Percentiles rank a stretch among this genome's conserved stretches.
Evolutionary conservation across 345 rosid species (phyloP).

Genomic region (Physaria fendleri): DNA sequence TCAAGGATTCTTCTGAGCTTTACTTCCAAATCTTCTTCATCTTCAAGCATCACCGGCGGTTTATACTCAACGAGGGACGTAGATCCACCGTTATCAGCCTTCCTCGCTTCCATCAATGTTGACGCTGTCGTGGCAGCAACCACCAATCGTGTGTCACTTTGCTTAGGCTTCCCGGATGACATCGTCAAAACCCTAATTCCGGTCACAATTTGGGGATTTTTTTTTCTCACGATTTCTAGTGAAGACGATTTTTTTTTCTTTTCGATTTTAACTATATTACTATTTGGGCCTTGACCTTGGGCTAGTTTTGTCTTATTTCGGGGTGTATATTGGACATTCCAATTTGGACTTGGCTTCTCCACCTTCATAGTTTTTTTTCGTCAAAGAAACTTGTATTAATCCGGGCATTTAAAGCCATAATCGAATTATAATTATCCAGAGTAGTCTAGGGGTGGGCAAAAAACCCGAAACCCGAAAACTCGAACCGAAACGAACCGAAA

Average conservation of each 20-base stretch:
- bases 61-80: conserved; percentile 69
- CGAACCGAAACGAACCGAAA: too few relatives aligned
- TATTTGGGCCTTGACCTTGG: too few relatives aligned
- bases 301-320: too few relatives aligned
- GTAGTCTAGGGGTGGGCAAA: too few relatives aligned
- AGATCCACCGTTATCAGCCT: conserved; percentile 33
- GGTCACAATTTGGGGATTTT: conserved; percentile 16
- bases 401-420: too few relatives aligned
- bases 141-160: conserved; percentile 45
- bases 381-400: too few relatives aligned
- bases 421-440: too few relatives aligned
- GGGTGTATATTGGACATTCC: too few relatives aligned
- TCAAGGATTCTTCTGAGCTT: conserved; percentile 90
- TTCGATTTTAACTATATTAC: too few relatives aligned
- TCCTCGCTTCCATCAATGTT: conserved; percentile 37
- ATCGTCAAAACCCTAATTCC: conserved; percentile 40
- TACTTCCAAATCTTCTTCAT: conserved; percentile 83
- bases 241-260: background rate
- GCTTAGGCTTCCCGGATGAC: conserved; percentile 53
- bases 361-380: too few relatives aligned
- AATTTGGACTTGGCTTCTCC: too few relatives aligned
- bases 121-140: conserved; percentile 31
- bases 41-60: conserved; percentile 67
- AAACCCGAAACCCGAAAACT: too few relatives aligned
- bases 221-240: background rate